These are phyloP conservation scores for Acanthamoeba triangularis DNA, from an alignment of 208 protist species.

Conservation along the genomic window DNA sequence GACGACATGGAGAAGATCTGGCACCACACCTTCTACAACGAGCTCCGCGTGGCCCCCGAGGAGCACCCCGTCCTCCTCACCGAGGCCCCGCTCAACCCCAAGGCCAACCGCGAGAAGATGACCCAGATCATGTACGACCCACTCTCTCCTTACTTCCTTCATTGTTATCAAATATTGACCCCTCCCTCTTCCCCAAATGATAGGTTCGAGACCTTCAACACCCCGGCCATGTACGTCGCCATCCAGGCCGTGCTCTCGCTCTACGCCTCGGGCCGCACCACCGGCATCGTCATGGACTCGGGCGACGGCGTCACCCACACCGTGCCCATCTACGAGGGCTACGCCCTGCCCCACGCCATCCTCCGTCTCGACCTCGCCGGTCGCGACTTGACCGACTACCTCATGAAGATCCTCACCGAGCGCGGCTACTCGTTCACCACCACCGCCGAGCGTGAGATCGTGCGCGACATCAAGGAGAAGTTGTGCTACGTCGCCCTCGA, in stretches of 20 bases:
- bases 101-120: slow-evolving; percentile 95
- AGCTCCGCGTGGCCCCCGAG: slow-evolving; percentile 97
- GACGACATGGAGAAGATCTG: slow-evolving; percentile 99
- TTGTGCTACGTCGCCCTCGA: slow-evolving; percentile 89
- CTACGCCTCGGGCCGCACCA: slow-evolving; percentile 94
- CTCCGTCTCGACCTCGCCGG: slow-evolving; percentile 88
- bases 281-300: slow-evolving; percentile 79
- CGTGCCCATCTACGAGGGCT: slow-evolving; percentile 2
- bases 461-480: slow-evolving; percentile 93
- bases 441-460: slow-evolving; percentile 91
- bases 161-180: too few species aligned
- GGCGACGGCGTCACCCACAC: slow-evolving; percentile 18
- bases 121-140: slow-evolving; percentile 83
- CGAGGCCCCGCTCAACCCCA: slow-evolving; percentile 94
- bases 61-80: slow-evolving; percentile 97
- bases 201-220: slow-evolving; percentile 94
- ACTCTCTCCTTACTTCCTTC: slow-evolving; percentile 16
- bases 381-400: slow-evolving; percentile 96
- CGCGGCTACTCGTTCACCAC: slow-evolving; percentile 97
- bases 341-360: slow-evolving; percentile 92
- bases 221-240: slow-evolving; percentile 93
- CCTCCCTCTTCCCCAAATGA: too few species aligned
- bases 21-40: slow-evolving; percentile 99
- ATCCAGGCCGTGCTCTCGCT: slow-evolving; percentile 98
- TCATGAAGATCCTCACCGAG: slow-evolving; percentile 96